Conservation (phyloP, 176 grass and related monocot species). For the Chrysopogon serrulatus region DNA sequence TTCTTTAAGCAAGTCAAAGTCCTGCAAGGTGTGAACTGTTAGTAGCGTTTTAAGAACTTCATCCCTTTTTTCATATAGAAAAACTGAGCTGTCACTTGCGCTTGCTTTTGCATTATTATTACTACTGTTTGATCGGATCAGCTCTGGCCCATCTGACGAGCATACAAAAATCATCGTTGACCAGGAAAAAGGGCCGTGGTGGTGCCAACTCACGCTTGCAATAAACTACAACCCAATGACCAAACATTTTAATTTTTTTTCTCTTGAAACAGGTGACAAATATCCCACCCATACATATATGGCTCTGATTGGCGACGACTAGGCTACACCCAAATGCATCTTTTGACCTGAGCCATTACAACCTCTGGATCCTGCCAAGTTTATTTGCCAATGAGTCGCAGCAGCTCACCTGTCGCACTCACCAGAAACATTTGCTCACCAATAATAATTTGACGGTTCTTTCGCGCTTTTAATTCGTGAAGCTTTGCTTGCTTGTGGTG, state of each 20-base stretch:
- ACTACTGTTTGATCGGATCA: not conserved
- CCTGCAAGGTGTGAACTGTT: not conserved
- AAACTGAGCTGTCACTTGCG: not conserved
- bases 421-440: not conserved
- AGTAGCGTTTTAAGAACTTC: not conserved
- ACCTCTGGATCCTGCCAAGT: not conserved
- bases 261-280: not conserved
- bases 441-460: not conserved
- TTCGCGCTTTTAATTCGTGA: not conserved
- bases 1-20: not conserved
- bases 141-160: not conserved
- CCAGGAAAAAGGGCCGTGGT: not conserved
- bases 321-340: not conserved
- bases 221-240: not conserved
- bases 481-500: conserved; percentile 9
- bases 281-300: not conserved
- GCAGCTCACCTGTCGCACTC: conserved; percentile 40
- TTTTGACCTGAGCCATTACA: not conserved
- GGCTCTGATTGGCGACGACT: conserved; percentile 1
- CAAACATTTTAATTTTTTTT: not conserved
- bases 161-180: conserved; percentile 11
- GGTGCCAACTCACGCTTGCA: conserved; percentile 19
- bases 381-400: not conserved
- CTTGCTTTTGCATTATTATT: not conserved
- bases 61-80: not conserved